These are phyloP conservation scores for Paramecium biaurelia DNA, from an alignment of 73 alveolate species.

Conservation along the genomic window DNA sequence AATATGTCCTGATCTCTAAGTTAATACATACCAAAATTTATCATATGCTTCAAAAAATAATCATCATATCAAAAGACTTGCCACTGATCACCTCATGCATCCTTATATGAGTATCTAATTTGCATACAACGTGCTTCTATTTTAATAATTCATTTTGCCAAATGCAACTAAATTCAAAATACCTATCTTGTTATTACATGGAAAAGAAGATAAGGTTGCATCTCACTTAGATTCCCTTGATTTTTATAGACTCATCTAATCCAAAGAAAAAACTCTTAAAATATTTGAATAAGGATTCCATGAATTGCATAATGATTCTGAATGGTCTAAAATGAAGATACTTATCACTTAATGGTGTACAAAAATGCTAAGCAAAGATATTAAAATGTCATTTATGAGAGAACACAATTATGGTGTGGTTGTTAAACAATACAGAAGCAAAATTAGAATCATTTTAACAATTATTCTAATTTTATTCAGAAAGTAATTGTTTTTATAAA, in stretches of 20 bases:
- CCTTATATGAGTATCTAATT: slow-evolving; percentile 44
- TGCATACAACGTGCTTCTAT: slow-evolving; percentile 26
- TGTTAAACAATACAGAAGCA: not conserved
- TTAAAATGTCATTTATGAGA: slow-evolving; percentile 42
- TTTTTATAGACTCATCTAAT: not conserved
- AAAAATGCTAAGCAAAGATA: slow-evolving; percentile 16
- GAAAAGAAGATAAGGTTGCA: slow-evolving; percentile 47
- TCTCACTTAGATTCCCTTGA: slow-evolving; percentile 49
- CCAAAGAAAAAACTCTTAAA: slow-evolving; percentile 41
- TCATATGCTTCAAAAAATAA: slow-evolving; percentile 48
- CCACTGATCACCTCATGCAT: slow-evolving; percentile 23
- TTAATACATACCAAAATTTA: slow-evolving; percentile 17
- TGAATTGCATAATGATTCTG: slow-evolving; percentile 42
- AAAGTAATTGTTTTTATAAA: not conserved
- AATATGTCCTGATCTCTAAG: slow-evolving; percentile 20
- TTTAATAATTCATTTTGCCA: not conserved
- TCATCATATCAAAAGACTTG: slow-evolving; percentile 1
- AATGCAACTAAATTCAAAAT: slow-evolving; percentile 32
- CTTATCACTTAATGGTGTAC: slow-evolving; percentile 29
- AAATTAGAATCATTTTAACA: not conserved
- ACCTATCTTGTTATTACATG: slow-evolving; percentile 29
- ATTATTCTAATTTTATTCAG: not conserved
- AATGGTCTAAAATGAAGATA: slow-evolving; percentile 42
- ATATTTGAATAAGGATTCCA: slow-evolving; percentile 31
- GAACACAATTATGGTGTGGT: slow-evolving; percentile 40